These are phyloP conservation scores for Cercospora janseana DNA, from an alignment of 2,329 filamentous ascomycete genomes.

Conservation along the genomic window DNA sequence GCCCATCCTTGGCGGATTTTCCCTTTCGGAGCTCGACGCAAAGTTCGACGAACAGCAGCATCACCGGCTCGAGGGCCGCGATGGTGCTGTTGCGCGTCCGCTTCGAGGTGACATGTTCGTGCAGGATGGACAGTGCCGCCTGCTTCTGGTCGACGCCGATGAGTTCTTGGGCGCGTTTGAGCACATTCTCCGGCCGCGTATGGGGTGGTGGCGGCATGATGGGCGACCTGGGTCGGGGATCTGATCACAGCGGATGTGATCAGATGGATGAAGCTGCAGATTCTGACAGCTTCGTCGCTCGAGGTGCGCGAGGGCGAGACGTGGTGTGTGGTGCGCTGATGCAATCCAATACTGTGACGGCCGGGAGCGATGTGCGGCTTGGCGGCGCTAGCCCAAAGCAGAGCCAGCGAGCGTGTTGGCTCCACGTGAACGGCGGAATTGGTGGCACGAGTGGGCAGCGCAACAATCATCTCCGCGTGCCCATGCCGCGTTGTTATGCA, in stretches of 20 bases:
- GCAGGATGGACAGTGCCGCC: slow-evolving; percentile 88
- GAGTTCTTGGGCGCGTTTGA: slow-evolving; percentile 97
- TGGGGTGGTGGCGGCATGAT: slow-evolving; percentile 90
- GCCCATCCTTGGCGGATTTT: slow-evolving; percentile 95
- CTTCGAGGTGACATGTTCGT: slow-evolving; percentile 99
- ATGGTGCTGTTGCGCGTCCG: slow-evolving; percentile 96
- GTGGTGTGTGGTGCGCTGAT: slow-evolving; percentile 11
- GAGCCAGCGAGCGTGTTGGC: too few relatives aligned
- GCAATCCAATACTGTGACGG: slow-evolving; percentile 4
- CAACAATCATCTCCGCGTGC: too few relatives aligned
- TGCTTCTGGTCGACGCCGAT: slow-evolving; percentile 93
- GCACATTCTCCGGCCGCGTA: slow-evolving; percentile 97
- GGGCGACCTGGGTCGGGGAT: slow-evolving; percentile 16
- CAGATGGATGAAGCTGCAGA: slow-evolving; percentile 48
- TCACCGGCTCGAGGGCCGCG: slow-evolving; percentile 92
- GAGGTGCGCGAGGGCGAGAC: slow-evolving; percentile 9
- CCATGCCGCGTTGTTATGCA: slow-evolving; percentile 3
- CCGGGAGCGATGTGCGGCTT: slow-evolving; percentile 5
- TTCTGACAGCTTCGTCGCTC: slow-evolving; percentile 57
- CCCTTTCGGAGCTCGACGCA: slow-evolving; percentile 97
- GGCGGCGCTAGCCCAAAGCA: background rate
- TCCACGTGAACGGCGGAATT: background rate
- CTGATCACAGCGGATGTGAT: slow-evolving; percentile 21
- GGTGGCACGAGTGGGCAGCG: background rate
- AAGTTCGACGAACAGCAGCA: slow-evolving; percentile 95